phyloP scores from a whole-genome alignment of 1,139 yeast genomes.

The Hyphopichia burtonii region DNA sequence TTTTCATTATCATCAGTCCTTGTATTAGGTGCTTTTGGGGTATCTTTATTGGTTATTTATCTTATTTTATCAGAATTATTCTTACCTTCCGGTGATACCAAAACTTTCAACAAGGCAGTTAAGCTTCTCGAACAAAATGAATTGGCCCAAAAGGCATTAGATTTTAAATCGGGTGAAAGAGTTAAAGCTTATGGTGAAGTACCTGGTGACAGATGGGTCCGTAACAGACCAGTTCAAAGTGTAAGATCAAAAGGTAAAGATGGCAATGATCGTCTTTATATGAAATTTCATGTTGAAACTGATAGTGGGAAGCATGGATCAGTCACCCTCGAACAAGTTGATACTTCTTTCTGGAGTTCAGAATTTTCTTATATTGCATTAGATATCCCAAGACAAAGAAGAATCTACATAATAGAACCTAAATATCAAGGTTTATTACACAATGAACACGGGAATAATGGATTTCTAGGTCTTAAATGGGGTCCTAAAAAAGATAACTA shows the following conservation, averaged over 20 bases:
- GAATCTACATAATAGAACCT: conserved; percentile 73
- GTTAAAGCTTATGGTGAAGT: conserved; percentile 84
- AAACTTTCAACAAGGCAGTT: conserved; percentile 84
- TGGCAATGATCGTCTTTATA: conserved; percentile 75
- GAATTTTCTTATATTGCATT: conserved; percentile 73
- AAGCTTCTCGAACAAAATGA: conserved; percentile 69
- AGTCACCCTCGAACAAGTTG: conserved; percentile 77
- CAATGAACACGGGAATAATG: conserved; percentile 31
- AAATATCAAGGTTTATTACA: conserved; percentile 25
- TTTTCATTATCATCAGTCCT: conserved; percentile 60
- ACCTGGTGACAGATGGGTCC: conserved; percentile 73
- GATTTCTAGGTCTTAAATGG: conserved; percentile 83
- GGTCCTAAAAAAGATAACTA: conserved; percentile 64
- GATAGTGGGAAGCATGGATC: conserved; percentile 51
- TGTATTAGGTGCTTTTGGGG: conserved; percentile 66
- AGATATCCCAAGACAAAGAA: conserved; percentile 69
- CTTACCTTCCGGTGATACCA: conserved; percentile 89
- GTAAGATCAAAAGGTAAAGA: conserved; percentile 58
- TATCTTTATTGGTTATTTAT: conserved; percentile 71
- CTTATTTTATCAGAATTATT: conserved; percentile 74
- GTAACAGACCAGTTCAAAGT: conserved; percentile 77
- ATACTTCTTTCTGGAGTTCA: conserved; percentile 62
- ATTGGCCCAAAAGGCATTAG: conserved; percentile 56
- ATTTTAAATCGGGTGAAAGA: conserved; percentile 54
- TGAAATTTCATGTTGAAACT: conserved; percentile 87